Conservation (phyloP, 2,329 filamentous ascomycete species). For the Penicillium rolfsii region DNA sequence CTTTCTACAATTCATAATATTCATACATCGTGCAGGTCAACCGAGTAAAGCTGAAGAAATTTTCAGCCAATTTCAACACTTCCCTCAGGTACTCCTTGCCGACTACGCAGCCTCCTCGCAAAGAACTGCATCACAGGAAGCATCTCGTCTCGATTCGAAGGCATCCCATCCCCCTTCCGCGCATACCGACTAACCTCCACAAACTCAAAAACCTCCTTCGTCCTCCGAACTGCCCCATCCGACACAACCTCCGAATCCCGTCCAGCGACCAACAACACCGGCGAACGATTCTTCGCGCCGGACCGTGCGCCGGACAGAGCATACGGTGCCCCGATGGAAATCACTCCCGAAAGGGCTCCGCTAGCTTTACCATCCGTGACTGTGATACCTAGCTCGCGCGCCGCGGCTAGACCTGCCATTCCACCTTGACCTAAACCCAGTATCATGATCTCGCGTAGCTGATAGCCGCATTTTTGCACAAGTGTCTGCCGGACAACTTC, state of each 20-base stretch:
- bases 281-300: constrained; percentile 43
- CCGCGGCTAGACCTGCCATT: constrained; percentile 62
- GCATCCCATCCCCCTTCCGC: constrained; percentile 77
- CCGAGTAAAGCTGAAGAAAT: not conserved
- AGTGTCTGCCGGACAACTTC: constrained; percentile 58
- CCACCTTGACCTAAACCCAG: constrained; percentile 72
- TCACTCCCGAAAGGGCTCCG: constrained; percentile 42
- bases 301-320: constrained; percentile 40
- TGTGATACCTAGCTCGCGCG: constrained; percentile 46
- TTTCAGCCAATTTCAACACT: constrained; percentile 46
- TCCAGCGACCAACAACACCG: constrained; percentile 48
- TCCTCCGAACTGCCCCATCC: constrained; percentile 63
- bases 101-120: constrained; percentile 48
- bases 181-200: constrained; percentile 71
- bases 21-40: not conserved
- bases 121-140: constrained; percentile 84
- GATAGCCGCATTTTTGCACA: constrained; percentile 62
- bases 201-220: constrained; percentile 68
- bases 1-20: not conserved
- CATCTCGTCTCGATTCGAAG: constrained; percentile 81
- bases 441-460: constrained; percentile 61
- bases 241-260: constrained; percentile 57
- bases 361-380: constrained; percentile 13
- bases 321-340: constrained; percentile 49
- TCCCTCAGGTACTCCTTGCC: constrained; percentile 50